These are phyloP conservation scores for Fusarium stilboides DNA, from an alignment of 2,329 filamentous ascomycete species.

Conservation along the genomic window DNA sequence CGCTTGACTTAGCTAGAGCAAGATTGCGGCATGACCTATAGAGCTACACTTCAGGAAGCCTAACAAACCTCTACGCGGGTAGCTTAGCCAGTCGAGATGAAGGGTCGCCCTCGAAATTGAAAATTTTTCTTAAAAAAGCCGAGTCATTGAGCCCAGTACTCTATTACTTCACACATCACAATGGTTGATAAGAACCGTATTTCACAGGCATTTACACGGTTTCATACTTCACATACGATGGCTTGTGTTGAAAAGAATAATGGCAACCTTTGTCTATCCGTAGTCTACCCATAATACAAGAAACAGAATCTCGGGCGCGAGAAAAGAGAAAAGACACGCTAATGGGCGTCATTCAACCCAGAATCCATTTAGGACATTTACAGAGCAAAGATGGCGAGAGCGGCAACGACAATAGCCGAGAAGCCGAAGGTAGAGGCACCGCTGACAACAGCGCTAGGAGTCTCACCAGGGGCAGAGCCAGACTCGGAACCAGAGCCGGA, in stretches of 20 bases:
- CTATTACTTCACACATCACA: not conserved
- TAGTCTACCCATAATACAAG: slow-evolving; percentile 51
- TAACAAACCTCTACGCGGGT: too few species aligned
- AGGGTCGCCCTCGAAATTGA: too few species aligned
- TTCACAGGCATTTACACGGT: too few species aligned
- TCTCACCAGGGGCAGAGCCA: slow-evolving; percentile 35
- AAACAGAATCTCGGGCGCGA: slow-evolving; percentile 50
- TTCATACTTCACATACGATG: too few species aligned
- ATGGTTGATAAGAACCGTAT: too few species aligned
- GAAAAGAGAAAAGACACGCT: slow-evolving; percentile 46
- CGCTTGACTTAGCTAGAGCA: too few species aligned
- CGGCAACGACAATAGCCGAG: slow-evolving; percentile 39
- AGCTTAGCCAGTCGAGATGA: too few species aligned
- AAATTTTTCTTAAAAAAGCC: too few species aligned
- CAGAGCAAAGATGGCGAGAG: slow-evolving; percentile 46
- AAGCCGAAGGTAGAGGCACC: slow-evolving; percentile 40
- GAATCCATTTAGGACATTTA: slow-evolving; percentile 47
- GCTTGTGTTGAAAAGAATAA: slow-evolving; percentile 25
- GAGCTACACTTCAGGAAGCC: too few species aligned
- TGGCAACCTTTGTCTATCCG: slow-evolving; percentile 49
- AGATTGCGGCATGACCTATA: too few species aligned
- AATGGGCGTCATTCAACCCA: slow-evolving; percentile 46
- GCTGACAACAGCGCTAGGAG: slow-evolving; percentile 31
- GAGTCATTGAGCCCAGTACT: too few species aligned
- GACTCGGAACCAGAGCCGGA: slow-evolving; percentile 33